Conservation (phyloP, 768 basidiomycete genomes). For the Tephrocybe rancida region DNA sequence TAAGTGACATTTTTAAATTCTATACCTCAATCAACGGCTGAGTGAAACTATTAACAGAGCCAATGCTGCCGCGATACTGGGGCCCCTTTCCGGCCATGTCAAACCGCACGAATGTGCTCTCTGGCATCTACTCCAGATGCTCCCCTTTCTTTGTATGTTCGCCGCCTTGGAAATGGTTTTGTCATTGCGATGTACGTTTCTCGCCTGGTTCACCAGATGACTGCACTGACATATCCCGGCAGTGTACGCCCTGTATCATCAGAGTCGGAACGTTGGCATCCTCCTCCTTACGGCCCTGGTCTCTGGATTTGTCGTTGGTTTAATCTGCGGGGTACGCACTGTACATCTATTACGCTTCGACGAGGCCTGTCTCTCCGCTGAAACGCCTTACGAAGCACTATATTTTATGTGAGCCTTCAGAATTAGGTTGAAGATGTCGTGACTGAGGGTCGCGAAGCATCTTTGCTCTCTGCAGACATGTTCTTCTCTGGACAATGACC, state of each 20-base stretch:
- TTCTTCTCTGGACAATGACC: constrained; percentile 6
- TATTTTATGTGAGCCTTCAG: constrained; percentile 9
- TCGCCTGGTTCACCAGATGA: not conserved
- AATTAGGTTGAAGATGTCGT: not conserved
- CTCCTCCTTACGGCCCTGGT: not conserved
- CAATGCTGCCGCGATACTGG: not conserved
- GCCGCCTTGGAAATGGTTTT: constrained; percentile 14
- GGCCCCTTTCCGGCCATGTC: not conserved
- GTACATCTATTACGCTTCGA: not conserved
- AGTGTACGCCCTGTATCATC: constrained; percentile 17
- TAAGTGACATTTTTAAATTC: not conserved
- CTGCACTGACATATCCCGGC: not conserved
- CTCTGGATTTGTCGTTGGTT: not conserved
- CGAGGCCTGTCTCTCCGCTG: not conserved
- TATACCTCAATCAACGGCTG: not conserved
- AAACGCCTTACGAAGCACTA: constrained; percentile 5
- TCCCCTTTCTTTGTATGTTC: constrained; percentile 6
- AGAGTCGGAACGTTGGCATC: constrained; percentile 2
- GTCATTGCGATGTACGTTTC: constrained; percentile 10
- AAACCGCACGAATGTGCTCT: not conserved
- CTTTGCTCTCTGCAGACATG: not conserved
- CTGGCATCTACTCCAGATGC: constrained; percentile 9
- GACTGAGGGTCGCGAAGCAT: not conserved
- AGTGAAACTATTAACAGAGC: not conserved
- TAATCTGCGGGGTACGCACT: constrained; percentile 1